Conservation (phyloP, 106 monocot genomes). For the Phalaenopsis aphrodite region DNA sequence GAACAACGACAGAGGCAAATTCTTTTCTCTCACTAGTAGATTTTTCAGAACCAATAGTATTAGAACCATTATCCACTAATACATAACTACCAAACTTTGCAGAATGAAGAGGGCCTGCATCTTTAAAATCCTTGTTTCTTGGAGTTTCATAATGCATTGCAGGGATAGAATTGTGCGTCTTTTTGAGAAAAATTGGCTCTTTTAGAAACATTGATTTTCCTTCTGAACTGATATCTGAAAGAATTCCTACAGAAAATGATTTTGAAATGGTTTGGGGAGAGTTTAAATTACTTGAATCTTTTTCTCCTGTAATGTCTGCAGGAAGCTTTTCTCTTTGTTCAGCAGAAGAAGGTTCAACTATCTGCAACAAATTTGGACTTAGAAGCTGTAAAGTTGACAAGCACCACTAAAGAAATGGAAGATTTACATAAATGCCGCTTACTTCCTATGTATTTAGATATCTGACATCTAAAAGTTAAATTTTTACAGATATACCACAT, state of each 20-base stretch:
- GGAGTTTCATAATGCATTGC: background rate
- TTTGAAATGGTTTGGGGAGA: slow-evolving; percentile 24
- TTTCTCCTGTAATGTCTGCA: slow-evolving; percentile 12
- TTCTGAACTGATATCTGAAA: slow-evolving; percentile 26
- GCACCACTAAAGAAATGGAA: background rate
- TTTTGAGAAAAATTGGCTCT: slow-evolving; percentile 9
- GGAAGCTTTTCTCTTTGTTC: slow-evolving; percentile 5
- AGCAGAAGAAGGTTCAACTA: slow-evolving; percentile 4
- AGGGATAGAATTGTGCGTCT: slow-evolving; percentile 6
- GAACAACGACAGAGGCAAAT: background rate
- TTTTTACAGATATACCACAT: no score
- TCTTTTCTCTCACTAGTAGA: slow-evolving; percentile 1
- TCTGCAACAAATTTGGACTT: slow-evolving; percentile 18
- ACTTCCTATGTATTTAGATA: no score
- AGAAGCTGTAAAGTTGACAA: background rate
- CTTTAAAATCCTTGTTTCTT: background rate
- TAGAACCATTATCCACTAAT: background rate
- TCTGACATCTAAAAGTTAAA: no score
- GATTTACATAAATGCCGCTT: no score
- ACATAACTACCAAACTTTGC: background rate
- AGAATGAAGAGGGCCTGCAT: background rate
- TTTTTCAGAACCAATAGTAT: background rate
- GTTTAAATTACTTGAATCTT: slow-evolving; percentile 3
- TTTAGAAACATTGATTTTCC: background rate
- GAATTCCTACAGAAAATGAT: slow-evolving; percentile 44